phyloP scores from a whole-genome alignment of 2,329 filamentous ascomycete species.

The Claviceps humidiphila region DNA sequence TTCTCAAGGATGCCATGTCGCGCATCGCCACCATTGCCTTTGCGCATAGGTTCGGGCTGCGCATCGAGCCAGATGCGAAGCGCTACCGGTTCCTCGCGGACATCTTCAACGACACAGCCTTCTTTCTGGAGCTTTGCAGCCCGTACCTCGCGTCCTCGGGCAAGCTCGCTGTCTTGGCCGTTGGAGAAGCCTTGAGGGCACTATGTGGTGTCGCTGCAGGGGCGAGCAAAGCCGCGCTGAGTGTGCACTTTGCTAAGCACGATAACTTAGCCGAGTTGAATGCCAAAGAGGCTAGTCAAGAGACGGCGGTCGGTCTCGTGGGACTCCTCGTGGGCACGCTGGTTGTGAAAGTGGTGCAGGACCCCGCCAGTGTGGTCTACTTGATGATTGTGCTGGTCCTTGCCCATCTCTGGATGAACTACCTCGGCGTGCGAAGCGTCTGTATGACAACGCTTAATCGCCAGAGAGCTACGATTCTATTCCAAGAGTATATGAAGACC shows the following conservation, averaged over 20 bases:
- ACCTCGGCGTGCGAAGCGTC: constrained; percentile 71
- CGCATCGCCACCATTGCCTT: constrained; percentile 77
- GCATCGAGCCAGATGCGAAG: constrained; percentile 84
- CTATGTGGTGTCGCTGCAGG: constrained; percentile 85
- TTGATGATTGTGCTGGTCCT: constrained; percentile 59
- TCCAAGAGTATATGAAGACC: constrained; percentile 41
- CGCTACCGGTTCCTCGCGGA: constrained; percentile 78
- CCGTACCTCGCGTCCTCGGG: constrained; percentile 50
- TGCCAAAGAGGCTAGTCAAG: constrained; percentile 88
- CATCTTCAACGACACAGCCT: constrained; percentile 74
- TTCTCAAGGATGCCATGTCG: constrained; percentile 70
- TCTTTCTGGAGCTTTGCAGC: constrained; percentile 74
- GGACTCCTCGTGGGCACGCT: constrained; percentile 78
- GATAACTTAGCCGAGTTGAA: constrained; percentile 89
- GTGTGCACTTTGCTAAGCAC: constrained; percentile 77
- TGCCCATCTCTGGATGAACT: constrained; percentile 74
- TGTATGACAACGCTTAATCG: constrained; percentile 75
- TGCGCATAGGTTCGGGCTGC: constrained; percentile 66
- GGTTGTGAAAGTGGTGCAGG: constrained; percentile 63
- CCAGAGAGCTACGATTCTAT: constrained; percentile 70
- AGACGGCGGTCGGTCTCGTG: constrained; percentile 79
- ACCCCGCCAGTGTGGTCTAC: constrained; percentile 58
- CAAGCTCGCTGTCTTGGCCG: constrained; percentile 36
- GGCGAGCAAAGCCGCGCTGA: constrained; percentile 80
- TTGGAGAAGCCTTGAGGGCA: constrained; percentile 37